These are phyloP conservation scores for Triticum dicoccoides DNA, from an alignment of 176 grass and related monocot species.

Conservation along the genomic window DNA sequence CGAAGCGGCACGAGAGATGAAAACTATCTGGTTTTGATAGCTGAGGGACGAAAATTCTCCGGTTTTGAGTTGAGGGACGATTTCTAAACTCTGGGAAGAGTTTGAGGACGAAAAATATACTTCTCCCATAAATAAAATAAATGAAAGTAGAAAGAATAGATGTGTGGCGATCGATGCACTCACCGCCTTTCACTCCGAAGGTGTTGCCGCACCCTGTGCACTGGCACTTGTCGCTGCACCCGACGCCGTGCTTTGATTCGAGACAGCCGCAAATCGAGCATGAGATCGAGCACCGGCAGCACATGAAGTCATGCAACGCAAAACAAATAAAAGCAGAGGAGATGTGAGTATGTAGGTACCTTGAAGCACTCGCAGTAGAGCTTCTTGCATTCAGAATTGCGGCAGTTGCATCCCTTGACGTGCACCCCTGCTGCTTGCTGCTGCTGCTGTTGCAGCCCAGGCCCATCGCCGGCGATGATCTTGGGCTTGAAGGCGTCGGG, in stretches of 20 bases:
- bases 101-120: no score
- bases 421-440: neutral
- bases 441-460: neutral
- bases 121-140: no score
- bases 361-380: conserved; percentile 38
- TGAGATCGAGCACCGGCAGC: neutral
- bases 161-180: neutral
- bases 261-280: neutral
- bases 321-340: neutral
- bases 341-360: conserved; percentile 17
- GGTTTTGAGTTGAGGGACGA: no score
- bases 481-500: neutral
- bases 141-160: neutral
- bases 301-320: neutral
- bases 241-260: conserved; percentile 11
- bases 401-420: conserved; percentile 24
- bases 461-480: neutral
- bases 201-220: conserved; percentile 18
- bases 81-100: no score
- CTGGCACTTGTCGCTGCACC: conserved; percentile 20
- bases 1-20: no score
- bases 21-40: no score
- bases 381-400: conserved; percentile 30
- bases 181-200: neutral
- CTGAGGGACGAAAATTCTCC: no score